phyloP scores from a whole-genome alignment of 345 rosid genomes.

The Melaleuca quinquenervia region DNA sequence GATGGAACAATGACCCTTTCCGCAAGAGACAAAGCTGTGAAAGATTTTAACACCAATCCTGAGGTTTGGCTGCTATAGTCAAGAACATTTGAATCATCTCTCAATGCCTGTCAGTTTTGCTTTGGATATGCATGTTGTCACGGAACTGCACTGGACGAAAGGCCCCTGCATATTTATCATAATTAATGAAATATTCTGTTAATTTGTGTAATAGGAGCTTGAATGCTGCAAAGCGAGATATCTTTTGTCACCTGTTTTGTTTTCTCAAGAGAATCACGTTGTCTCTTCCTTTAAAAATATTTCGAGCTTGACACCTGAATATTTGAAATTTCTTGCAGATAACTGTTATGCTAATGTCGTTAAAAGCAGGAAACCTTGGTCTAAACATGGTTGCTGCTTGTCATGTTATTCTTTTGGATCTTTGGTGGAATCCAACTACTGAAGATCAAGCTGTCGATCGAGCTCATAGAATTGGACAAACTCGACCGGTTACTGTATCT shows the following conservation, averaged over 20 bases:
- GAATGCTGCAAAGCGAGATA: background rate
- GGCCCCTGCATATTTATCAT: background rate
- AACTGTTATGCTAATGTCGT: slow-evolving; percentile 83
- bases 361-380: slow-evolving; percentile 96
- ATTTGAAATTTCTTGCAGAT: slow-evolving; percentile 34
- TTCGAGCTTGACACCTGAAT: background rate
- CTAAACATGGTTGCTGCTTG: slow-evolving; percentile 96
- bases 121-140: background rate
- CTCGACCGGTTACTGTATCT: slow-evolving; percentile 87
- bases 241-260: background rate
- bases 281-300: background rate
- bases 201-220: background rate
- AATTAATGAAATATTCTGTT: background rate
- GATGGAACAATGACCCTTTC: slow-evolving; percentile 78
- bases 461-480: slow-evolving; percentile 98
- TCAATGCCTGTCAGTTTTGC: background rate
- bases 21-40: slow-evolving; percentile 79
- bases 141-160: background rate
- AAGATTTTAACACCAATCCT: slow-evolving; percentile 67
- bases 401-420: slow-evolving; percentile 90
- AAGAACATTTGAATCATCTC: background rate
- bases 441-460: slow-evolving; percentile 97
- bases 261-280: background rate
- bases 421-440: slow-evolving; percentile 99
- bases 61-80: slow-evolving; percentile 32